Evolutionary conservation across 495 filamentous ascomycete genomes (phyloP), one percentile per base, ranked within the genome.

Genomic region (Penicillium steckii): DNA sequence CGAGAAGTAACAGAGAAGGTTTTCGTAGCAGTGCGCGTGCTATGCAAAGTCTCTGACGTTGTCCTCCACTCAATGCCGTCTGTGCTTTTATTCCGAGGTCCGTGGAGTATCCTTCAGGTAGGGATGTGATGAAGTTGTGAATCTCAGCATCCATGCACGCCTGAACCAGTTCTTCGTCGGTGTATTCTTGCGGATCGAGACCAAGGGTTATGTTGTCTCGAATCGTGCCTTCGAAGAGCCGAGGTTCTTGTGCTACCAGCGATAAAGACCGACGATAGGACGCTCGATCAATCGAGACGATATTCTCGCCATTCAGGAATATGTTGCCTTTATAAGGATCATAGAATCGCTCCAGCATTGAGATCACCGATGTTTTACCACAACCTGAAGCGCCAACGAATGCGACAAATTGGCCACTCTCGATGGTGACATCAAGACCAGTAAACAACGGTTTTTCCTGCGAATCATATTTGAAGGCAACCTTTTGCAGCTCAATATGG

Each of bases 41-140:
- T 30, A 94, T 87, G 4, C 84, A 76, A 12, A 94, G 63, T 4
- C 88, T 72, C 63, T 92, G 89, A 58, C 82, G 82, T 66, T 93
- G 89, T 0, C 88, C 89, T 1, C 88, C 89, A 1, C 81, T 85
- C 27, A 94, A 73, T 27, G 68, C 8, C 8, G 79, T 69, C 18
- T 67, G 65, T 2, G 85, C 86, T 41, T 82, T 81, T 29, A 76
- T 72, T 0, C 86, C 85, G 35, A 82, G 82, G 12, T 74, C 62
- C 0, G 84, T 86, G 13, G 85, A 67, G 52, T 88, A 88, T 2
- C 80, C 80, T 4, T 85, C 71, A 0, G 82, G 82, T 17, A 87
- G 60, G 2, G 68, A 61, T 38, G 62, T 60, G 50, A 87, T 78
- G 10, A 72, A 74, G 33, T 82, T 76, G 60, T 84, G 77, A 50